Evolutionary conservation across 2,329 filamentous ascomycete species (phyloP).

Genomic region (Botrytis pseudocinerea): DNA sequence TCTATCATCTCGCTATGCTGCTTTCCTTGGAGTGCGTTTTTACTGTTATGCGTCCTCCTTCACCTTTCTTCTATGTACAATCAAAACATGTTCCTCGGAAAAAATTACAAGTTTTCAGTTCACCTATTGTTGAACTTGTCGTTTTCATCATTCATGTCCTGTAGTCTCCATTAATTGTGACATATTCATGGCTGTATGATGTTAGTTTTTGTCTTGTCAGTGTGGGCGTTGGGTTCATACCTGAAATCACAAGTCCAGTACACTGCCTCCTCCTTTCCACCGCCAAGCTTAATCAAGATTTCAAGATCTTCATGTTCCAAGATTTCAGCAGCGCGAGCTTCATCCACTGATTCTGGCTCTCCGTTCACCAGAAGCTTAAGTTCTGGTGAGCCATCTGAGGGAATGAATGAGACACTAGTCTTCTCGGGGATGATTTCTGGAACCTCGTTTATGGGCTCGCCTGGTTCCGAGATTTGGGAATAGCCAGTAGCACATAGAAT

Average conservation of each 20-base stretch:
- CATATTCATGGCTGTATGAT: slow-evolving; percentile 59
- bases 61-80: neutral
- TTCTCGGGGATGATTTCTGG: slow-evolving; percentile 65
- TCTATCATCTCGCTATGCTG: slow-evolving; percentile 8
- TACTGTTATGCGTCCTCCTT: neutral
- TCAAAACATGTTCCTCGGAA: neutral
- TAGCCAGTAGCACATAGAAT: slow-evolving; percentile 95
- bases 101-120: neutral
- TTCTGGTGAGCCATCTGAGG: slow-evolving; percentile 73
- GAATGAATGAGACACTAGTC: slow-evolving; percentile 78
- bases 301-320: slow-evolving; percentile 76
- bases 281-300: slow-evolving; percentile 72
- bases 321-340: slow-evolving; percentile 74
- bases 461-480: slow-evolving; percentile 60
- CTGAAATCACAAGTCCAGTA: slow-evolving; percentile 89
- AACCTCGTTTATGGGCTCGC: slow-evolving; percentile 58
- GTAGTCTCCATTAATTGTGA: slow-evolving; percentile 68
- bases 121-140: neutral
- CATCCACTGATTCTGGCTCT: slow-evolving; percentile 77
- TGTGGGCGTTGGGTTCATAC: slow-evolving; percentile 52
- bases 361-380: slow-evolving; percentile 75
- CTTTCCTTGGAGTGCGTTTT: neutral
- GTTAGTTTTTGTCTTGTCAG: slow-evolving; percentile 23
- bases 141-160: slow-evolving; percentile 50
- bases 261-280: slow-evolving; percentile 65